Conservation (phyloP, 2,329 filamentous ascomycete genomes). For the Sclerotinia spermophila region DNA sequence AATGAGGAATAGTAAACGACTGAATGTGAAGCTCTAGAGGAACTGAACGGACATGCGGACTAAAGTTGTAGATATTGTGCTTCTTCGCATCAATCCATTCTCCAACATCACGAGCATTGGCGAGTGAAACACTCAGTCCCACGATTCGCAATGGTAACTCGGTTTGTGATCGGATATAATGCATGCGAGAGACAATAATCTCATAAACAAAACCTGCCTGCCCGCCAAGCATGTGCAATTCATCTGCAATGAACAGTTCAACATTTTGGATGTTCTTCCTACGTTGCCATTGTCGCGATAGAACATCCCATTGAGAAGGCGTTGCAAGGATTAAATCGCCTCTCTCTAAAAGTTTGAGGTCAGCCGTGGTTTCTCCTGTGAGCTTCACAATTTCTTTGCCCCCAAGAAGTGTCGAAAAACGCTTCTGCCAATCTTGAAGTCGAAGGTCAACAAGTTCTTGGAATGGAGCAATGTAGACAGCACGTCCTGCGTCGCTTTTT, state of each 20-base stretch:
- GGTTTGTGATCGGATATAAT: conserved; percentile 87
- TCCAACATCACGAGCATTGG: conserved; percentile 89
- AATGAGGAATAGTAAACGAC: conserved; percentile 92
- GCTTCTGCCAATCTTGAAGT: conserved; percentile 78
- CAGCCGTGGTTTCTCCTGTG: conserved; percentile 85
- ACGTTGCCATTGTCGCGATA: conserved; percentile 94
- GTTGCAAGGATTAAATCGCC: conserved; percentile 91
- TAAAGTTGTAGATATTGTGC: conserved; percentile 99
- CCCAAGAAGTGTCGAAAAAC: conserved; percentile 67
- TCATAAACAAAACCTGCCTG: conserved; percentile 88
- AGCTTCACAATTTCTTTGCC: conserved; percentile 91
- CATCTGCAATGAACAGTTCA: conserved; percentile 89
- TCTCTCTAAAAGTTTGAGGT: conserved; percentile 81
- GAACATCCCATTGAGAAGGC: conserved; percentile 89
- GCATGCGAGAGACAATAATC: conserved; percentile 95
- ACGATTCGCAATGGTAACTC: conserved; percentile 83
- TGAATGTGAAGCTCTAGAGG: conserved; percentile 93
- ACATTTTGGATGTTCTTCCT: conserved; percentile 93
- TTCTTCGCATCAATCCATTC: conserved; percentile 98
- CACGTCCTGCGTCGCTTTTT: conserved; percentile 65
- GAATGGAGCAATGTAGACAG: conserved; percentile 91
- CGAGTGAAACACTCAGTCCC: conserved; percentile 84
- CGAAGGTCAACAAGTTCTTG: conserved; percentile 86
- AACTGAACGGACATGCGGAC: conserved; percentile 81
- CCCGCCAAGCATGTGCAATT: conserved; percentile 88